Conservation (phyloP, 2,329 filamentous ascomycete species). For the Cercospora sp. region DNA sequence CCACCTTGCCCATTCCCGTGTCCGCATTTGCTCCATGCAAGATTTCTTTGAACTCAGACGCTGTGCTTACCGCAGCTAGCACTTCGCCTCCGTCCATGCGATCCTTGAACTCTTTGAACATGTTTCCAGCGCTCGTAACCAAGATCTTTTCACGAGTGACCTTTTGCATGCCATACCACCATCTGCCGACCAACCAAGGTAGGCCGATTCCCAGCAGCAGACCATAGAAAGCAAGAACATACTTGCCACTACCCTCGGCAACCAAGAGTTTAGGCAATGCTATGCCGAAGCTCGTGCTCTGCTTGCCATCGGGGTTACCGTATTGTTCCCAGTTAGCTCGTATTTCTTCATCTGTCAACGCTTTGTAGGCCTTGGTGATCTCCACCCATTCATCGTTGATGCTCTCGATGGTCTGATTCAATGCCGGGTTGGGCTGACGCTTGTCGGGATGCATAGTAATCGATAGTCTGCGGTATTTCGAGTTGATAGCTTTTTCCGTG, state of each 20-base stretch:
- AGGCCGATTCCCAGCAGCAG: slow-evolving; percentile 83
- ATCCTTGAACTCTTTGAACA: slow-evolving; percentile 92
- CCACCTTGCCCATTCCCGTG: slow-evolving; percentile 75
- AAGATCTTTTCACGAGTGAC: slow-evolving; percentile 91
- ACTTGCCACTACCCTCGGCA: slow-evolving; percentile 91
- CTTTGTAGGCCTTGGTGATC: slow-evolving; percentile 96
- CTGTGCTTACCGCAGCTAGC: slow-evolving; percentile 76
- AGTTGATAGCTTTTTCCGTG: slow-evolving; percentile 88
- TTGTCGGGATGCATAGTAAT: slow-evolving; percentile 93
- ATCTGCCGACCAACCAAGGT: slow-evolving; percentile 89
- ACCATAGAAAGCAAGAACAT: slow-evolving; percentile 87
- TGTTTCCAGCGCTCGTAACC: slow-evolving; percentile 87
- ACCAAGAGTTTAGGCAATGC: slow-evolving; percentile 91
- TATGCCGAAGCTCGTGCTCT: slow-evolving; percentile 96
- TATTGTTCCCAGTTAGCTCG: slow-evolving; percentile 96
- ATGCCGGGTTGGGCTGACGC: slow-evolving; percentile 73
- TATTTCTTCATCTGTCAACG: slow-evolving; percentile 93
- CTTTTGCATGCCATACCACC: slow-evolving; percentile 97
- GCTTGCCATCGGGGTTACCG: slow-evolving; percentile 95
- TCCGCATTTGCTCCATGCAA: slow-evolving; percentile 79
- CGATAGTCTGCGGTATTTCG: slow-evolving; percentile 82
- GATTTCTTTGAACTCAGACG: slow-evolving; percentile 77
- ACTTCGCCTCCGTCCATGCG: slow-evolving; percentile 77
- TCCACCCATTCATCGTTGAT: slow-evolving; percentile 91
- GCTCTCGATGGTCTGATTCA: slow-evolving; percentile 83